Conservation (phyloP, 2,329 filamentous ascomycete genomes). For the Aspergillus nomiae region DNA sequence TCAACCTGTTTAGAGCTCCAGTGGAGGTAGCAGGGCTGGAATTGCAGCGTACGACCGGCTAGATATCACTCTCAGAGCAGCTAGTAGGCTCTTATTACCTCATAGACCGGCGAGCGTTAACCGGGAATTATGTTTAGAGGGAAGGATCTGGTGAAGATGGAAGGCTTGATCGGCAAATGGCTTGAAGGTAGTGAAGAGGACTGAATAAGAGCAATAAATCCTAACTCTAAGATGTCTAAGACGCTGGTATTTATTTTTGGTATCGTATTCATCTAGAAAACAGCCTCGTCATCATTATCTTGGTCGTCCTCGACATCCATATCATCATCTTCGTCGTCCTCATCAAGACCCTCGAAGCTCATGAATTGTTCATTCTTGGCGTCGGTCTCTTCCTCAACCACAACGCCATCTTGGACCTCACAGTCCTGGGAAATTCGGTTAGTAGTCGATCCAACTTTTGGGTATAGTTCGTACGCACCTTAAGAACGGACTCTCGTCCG, state of each 20-base stretch:
- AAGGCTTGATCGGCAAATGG: no score
- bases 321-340: conserved; percentile 35
- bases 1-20: no score
- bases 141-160: no score
- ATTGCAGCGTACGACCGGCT: no score
- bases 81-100: no score
- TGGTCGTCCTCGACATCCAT: conserved; percentile 33
- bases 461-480: conserved; percentile 42
- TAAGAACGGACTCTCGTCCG: conserved; percentile 74
- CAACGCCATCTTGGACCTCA: conserved; percentile 83
- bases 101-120: no score
- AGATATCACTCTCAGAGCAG: no score
- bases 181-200: no score
- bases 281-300: background rate
- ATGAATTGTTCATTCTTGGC: conserved; percentile 66
- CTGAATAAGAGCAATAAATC: background rate
- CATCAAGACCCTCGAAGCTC: conserved; percentile 51
- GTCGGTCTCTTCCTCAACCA: conserved; percentile 76
- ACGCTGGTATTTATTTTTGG: background rate
- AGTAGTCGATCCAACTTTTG: background rate
- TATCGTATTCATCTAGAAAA: conserved; percentile 4
- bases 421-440: conserved; percentile 57
- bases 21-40: no score
- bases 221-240: background rate
- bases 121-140: no score